A percentile compares a stretch with the other conserved stretches of the same genome.
Conservation (phyloP, 83 land plant species). For the Thuja plicata region DNA sequence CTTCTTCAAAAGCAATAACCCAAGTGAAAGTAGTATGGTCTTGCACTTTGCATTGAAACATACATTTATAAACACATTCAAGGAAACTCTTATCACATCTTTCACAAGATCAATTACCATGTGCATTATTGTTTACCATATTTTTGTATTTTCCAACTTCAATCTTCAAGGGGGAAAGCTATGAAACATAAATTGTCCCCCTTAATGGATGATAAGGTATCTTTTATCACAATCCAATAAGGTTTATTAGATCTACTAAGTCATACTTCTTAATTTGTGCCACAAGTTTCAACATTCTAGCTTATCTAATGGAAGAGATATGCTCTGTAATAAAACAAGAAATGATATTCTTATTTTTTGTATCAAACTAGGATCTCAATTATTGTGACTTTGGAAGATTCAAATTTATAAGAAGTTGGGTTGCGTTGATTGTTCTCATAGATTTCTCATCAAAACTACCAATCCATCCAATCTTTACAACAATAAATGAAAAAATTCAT, state of each 20-base stretch:
- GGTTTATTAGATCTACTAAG: constrained; percentile 77
- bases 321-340: constrained; percentile 77
- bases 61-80: no score
- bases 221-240: constrained; percentile 81
- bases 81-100: no score
- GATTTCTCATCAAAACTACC: constrained; percentile 92
- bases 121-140: constrained; percentile 73
- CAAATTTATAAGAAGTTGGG: constrained; percentile 81
- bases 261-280: constrained; percentile 29
- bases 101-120: background rate
- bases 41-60: constrained; percentile 36
- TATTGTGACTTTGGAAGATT: constrained; percentile 57
- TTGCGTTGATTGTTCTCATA: constrained; percentile 76
- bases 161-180: constrained; percentile 75
- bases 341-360: constrained; percentile 52
- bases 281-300: constrained; percentile 67
- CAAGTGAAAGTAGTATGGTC: constrained; percentile 92
- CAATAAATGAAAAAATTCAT: constrained; percentile 65
- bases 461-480: constrained; percentile 84
- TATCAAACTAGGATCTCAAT: constrained; percentile 81
- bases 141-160: constrained; percentile 85
- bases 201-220: constrained; percentile 72
- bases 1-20: constrained; percentile 92
- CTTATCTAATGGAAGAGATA: constrained; percentile 32
- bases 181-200: constrained; percentile 86